Percentiles rank a stretch among this genome's conserved stretches.
Conservation (phyloP, 169 alveolate species). For the Plasmodium sp. region DNA sequence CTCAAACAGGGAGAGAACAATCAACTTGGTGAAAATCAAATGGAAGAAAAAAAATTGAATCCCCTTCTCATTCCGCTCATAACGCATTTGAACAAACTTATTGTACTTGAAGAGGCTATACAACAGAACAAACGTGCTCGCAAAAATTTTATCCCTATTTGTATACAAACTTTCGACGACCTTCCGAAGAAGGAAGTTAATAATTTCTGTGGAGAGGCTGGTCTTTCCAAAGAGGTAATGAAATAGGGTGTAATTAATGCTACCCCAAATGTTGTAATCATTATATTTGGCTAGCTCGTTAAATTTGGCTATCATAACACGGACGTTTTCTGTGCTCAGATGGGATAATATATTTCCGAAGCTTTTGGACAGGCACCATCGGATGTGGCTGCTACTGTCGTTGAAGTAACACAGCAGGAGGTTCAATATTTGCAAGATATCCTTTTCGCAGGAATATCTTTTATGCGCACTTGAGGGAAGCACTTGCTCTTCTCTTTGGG, state of each 20-base stretch:
- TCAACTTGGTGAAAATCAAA: conserved; percentile 38
- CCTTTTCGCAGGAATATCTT: conserved; percentile 35
- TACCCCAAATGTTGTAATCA: conserved; percentile 16
- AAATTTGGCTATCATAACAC: conserved; percentile 1
- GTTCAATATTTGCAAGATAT: conserved; percentile 22
- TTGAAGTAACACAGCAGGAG: conserved; percentile 37
- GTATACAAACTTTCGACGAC: conserved; percentile 32
- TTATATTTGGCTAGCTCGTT: conserved; percentile 35
- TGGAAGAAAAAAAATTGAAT: conserved; percentile 30
- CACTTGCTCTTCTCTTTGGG: neutral
- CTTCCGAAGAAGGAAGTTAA: conserved; percentile 17
- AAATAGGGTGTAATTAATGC: conserved; percentile 59
- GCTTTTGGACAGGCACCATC: conserved; percentile 68
- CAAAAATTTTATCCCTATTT: conserved; percentile 12
- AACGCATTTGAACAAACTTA: neutral
- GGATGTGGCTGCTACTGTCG: conserved; percentile 33
- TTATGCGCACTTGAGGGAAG: neutral
- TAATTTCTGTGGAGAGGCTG: neutral
- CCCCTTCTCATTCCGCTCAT: conserved; percentile 1
- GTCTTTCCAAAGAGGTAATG: conserved; percentile 47
- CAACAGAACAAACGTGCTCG: conserved; percentile 56
- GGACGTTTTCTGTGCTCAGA: conserved; percentile 10
- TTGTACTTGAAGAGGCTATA: conserved; percentile 65
- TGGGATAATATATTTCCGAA: conserved; percentile 50
- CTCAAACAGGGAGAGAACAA: conserved; percentile 38